Conservation (phyloP, 2,329 filamentous ascomycete genomes). For the Hypoxylon sp. region DNA sequence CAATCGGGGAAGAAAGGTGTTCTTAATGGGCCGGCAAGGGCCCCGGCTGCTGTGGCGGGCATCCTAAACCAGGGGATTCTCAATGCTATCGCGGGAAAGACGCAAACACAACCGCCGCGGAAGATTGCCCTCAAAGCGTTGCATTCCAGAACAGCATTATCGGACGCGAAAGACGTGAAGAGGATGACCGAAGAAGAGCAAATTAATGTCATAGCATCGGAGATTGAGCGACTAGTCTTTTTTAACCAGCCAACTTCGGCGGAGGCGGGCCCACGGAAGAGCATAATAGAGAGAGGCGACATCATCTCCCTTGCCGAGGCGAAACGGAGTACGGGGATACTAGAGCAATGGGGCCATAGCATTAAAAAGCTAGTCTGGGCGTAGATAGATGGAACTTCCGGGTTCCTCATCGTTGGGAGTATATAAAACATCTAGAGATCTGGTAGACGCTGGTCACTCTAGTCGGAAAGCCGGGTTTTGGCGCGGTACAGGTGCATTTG, state of each 20-base stretch:
- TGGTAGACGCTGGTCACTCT: conserved; percentile 14
- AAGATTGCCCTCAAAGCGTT: conserved; percentile 70
- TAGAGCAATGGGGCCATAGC: conserved; percentile 90
- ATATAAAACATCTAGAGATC: conserved; percentile 26
- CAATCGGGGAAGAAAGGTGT: conserved; percentile 36
- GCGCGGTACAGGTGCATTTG: conserved; percentile 86
- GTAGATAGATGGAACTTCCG: conserved; percentile 48
- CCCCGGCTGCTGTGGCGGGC: conserved; percentile 34
- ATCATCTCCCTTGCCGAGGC: conserved; percentile 90
- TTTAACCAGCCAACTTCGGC: conserved; percentile 59
- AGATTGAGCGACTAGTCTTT: conserved; percentile 79
- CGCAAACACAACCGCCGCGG: conserved; percentile 55
- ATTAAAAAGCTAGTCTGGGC: conserved; percentile 96
- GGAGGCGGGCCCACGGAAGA: conserved; percentile 50
- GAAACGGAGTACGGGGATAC: conserved; percentile 84
- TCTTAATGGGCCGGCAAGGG: conserved; percentile 9
- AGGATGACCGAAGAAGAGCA: conserved; percentile 69
- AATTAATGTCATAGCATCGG: conserved; percentile 77
- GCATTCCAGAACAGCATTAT: conserved; percentile 68
- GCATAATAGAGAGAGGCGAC: conserved; percentile 71
- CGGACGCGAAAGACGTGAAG: conserved; percentile 65
- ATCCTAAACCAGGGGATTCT: conserved; percentile 49
- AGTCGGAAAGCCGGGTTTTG: conserved; percentile 26
- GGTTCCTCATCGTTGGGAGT: conserved; percentile 3
- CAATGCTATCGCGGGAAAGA: conserved; percentile 46